Percentiles rank a stretch among this genome's conserved stretches.
These are phyloP conservation scores for Pseudocercospora ulei DNA, from an alignment of 2,329 filamentous ascomycete species.

Conservation along the genomic window DNA sequence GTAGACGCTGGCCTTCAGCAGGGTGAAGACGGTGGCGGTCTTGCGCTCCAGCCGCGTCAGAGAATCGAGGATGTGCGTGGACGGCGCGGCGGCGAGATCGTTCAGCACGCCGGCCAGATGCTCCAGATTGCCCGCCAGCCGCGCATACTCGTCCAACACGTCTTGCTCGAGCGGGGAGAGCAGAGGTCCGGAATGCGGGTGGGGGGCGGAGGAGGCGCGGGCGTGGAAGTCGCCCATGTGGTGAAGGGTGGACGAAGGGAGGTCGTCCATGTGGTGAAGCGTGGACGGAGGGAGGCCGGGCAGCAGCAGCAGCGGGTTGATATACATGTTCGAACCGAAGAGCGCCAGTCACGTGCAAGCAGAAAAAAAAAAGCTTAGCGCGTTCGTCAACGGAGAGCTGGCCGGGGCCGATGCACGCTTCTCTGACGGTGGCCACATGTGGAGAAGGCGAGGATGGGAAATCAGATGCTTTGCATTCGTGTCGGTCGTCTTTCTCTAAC, in stretches of 20 bases:
- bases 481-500: too few species aligned
- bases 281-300: too few species aligned
- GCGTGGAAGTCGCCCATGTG: conserved; percentile 17
- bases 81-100: conserved; percentile 53
- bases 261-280: too few species aligned
- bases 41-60: conserved; percentile 84
- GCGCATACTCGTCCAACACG: conserved; percentile 85
- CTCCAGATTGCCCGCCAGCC: conserved; percentile 81
- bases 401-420: too few species aligned
- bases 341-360: too few species aligned
- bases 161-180: conserved; percentile 80
- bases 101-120: conserved; percentile 59
- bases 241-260: background rate
- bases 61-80: conserved; percentile 71
- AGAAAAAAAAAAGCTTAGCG: too few species aligned
- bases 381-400: too few species aligned
- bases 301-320: too few species aligned
- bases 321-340: too few species aligned
- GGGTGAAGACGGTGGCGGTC: conserved; percentile 85
- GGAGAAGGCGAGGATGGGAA: too few species aligned
- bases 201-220: conserved; percentile 5
- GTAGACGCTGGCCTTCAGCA: conserved; percentile 96
- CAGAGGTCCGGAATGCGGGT: conserved; percentile 15
- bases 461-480: too few species aligned
- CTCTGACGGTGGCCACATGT: too few species aligned